Percentiles rank a stretch among this genome's conserved stretches.
Conservation (phyloP, 2,329 filamentous ascomycete genomes). For the Epichloe gansuensis region DNA sequence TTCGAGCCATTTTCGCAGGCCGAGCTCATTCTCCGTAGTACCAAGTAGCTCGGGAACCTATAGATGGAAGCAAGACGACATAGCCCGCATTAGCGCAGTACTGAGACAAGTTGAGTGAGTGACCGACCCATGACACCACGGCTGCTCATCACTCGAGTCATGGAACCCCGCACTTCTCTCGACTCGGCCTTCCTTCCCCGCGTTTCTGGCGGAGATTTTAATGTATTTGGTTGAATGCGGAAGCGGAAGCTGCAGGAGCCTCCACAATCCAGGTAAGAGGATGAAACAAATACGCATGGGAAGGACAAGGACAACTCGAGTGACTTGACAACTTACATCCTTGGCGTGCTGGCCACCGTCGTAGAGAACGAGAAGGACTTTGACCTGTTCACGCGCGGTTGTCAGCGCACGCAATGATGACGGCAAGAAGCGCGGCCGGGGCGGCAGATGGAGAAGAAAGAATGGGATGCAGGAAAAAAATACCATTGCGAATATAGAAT, state of each 20-base stretch:
- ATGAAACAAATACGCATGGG: background rate
- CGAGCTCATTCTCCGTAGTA: slow-evolving; percentile 97
- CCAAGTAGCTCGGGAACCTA: slow-evolving; percentile 73
- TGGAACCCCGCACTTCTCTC: background rate
- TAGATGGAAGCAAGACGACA: background rate
- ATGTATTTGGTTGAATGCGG: background rate
- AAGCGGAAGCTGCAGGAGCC: background rate
- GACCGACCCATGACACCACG: background rate
- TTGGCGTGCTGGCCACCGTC: slow-evolving; percentile 82
- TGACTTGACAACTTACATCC: slow-evolving; percentile 44
- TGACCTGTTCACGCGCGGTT: slow-evolving; percentile 53
- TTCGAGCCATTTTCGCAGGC: slow-evolving; percentile 94
- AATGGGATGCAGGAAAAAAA: slow-evolving; percentile 17
- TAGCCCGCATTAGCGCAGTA: background rate
- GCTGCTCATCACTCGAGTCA: background rate
- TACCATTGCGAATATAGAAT: slow-evolving; percentile 18
- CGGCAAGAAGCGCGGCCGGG: slow-evolving; percentile 29
- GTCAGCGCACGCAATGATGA: slow-evolving; percentile 40
- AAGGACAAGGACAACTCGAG: background rate
- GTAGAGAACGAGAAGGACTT: slow-evolving; percentile 89
- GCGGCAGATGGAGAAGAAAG: slow-evolving; percentile 18
- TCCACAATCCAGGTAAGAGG: background rate
- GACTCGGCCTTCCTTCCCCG: background rate
- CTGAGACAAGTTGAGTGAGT: no score
- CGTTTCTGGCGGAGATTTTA: background rate